Base-by-base conservation (phyloP, 805 yeast genomes). In the Ogataea corticis region DNA sequence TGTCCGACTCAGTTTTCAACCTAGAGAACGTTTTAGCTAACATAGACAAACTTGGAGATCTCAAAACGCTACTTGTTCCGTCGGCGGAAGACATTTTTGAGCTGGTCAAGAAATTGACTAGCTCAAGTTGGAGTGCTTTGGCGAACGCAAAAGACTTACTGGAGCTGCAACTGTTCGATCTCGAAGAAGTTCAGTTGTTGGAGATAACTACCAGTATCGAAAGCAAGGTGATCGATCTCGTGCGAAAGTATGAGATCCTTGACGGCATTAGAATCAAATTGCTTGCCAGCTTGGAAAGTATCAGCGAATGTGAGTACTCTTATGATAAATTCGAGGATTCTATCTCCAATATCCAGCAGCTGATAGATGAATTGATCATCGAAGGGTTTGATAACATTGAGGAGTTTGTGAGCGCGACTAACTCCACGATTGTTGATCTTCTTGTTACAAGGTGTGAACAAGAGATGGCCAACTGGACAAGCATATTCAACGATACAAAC, bases 101-200 rank as follows among this genome's bases (percentile, higher is more conserved):
- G 0, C 45, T 65, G 0, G 50, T 84, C 2, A 48, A 53, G 2
- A 46, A 56, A 0, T 68, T 82, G 3, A 31, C 68, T 3, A 52
- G 56, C 2, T 61, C 76, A 1, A 68, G 69, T 7, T 87, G 95
- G 95, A 72, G 67, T 0, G 66, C 71, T 11, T 56, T 84, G 10
- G 62, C 72, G 0, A 73, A 72, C 47, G 78, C 80, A 1, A 63
- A 71, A 31, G 86, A 81, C 38, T 57, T 79, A 21, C 63, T 69
- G 23, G 64, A 62, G 5, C 55, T 65, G 7, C 54, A 50, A 25
- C 38, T 49, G 7, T 52, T 17, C n/a, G 62, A 51, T 29, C 45
- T 52, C 32, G 58, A 48, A 10, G 61, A 69, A 29, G 67, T 67
- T 13, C 45, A 52, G 19, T 57, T 67, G 6, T 63, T 67, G 27